Evolutionary conservation across 1,139 yeast genomes (phyloP), one percentile per base, ranked within the genome.

Genomic region (Diutina ranongensis): DNA sequence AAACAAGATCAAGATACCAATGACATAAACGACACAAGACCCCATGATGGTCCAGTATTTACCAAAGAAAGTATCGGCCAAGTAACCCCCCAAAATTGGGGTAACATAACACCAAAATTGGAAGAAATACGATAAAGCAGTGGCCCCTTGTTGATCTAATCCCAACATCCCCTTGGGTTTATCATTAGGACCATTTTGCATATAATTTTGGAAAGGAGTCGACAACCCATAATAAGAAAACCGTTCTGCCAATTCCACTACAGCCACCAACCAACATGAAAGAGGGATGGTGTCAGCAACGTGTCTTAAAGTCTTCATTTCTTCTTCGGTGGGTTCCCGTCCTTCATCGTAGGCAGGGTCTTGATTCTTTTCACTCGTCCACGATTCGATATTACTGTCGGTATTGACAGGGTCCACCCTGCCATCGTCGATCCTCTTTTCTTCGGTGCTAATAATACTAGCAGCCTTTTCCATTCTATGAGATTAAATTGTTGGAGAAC

Each of bases 81-180:
- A 54, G 63, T 80, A 77, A 48, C 89, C 94, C 57, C 89, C 89
- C 48, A 80, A 65, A 49, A 85, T 71, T 34, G 95, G 95, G 44
- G 92, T 81, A 45, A 83, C 71, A 59, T 85, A 85, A 59, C 89
- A 83, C 83, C 88, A 80, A 58, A 85, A 84, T 58, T 83, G 86
- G 71, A 83, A 79, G 56, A 83, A 78, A 59, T 82, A 78, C 15
- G 86, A 76, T 51, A 85, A 71, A 25, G 86, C 92, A 45, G 86
- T 79, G 33, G 94, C 88, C 8, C 52, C 54, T 12, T 35, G 22
- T 20, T 32, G 18, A 20, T 27, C 15, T 28, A 42, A n/a, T 40
- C 72, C 72, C 52, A 84, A 71, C 15, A 79, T 77, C 59, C 94
- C 94, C 28, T 67, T 65, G 40, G 77, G 78, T 44, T 65, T 64